Base-by-base conservation (phyloP, 331 rosid species). In the Malus hybrid region DNA sequence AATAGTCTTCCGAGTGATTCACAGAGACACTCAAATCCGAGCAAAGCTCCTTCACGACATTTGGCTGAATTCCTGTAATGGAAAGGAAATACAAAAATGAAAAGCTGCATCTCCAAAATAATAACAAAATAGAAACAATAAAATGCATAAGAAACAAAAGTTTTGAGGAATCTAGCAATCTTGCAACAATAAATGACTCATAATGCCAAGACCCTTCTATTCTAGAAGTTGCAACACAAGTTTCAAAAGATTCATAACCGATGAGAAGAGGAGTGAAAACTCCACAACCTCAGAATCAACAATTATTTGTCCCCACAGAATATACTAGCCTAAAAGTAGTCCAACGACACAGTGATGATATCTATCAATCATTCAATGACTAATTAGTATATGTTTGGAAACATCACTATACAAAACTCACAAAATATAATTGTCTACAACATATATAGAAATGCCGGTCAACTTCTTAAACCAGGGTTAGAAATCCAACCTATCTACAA, bases 11-110 rank as follows among this genome's bases (percentile, higher is more conserved):
- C 97, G 70, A 94, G 96, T 29, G 95, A 87, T 81, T 94, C 99
- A 65, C 97, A 94, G 28, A 94, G 97, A 81, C 99, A 94, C 84
- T 94, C 99, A 84, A 94, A 94, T 85, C 91, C 99, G 77, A 94
- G 86, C 69, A 94, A 86, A 56, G 95, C 96, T 72, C 99, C 97
- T 85, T 94, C 99, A 39, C 97, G 90, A 34, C 92, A 82, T 84
- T 89, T 94, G 8, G 97, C 97, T 55, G 96, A 92, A 85, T 82
- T 94, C 93, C 99, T 94, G 87, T 56, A 80, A 55, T 86, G 34
- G 67, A 81, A 70, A 77, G n/a, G 65, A 16, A 15, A 65, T 14
- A 32, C 9, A 19, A 74, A 44, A 12, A 72, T 14, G 68, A 28
- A 42, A 6, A 31, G 48, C 39, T 59, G 46, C 11, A 15, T 69